These are phyloP conservation scores for Chalciporus sphaerocephalus DNA, from an alignment of 768 basidiomycete genomes.

Conservation along the genomic window DNA sequence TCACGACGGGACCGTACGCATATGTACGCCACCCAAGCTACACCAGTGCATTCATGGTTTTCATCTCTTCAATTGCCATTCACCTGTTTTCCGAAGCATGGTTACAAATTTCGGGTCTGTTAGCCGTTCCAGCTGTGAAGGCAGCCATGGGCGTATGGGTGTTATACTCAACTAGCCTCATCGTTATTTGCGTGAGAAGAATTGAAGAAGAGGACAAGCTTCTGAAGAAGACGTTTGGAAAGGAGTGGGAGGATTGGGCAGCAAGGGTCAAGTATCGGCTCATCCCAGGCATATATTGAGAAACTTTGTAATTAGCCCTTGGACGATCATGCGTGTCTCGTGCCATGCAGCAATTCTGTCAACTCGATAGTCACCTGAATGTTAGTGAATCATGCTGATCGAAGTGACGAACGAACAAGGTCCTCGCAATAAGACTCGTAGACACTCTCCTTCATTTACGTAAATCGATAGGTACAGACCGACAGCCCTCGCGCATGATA, in stretches of 20 bases:
- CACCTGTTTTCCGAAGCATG: constrained; percentile 37
- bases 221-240: constrained; percentile 38
- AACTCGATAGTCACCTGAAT: too few species aligned
- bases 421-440: too few species aligned
- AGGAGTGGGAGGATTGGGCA: constrained; percentile 46
- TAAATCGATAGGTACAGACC: too few species aligned
- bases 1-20: constrained; percentile 47
- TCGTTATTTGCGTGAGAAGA: constrained; percentile 35
- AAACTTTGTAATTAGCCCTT: too few species aligned
- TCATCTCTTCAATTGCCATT: constrained; percentile 12
- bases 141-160: constrained; percentile 25
- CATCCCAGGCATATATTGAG: background rate
- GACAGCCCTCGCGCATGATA: too few species aligned
- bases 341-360: too few species aligned
- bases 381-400: too few species aligned
- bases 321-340: too few species aligned
- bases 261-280: constrained; percentile 42
- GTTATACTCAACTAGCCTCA: constrained; percentile 30
- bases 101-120: constrained; percentile 40
- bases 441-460: too few species aligned
- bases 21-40: constrained; percentile 52
- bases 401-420: too few species aligned
- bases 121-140: constrained; percentile 33
- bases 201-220: constrained; percentile 45
- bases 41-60: constrained; percentile 34